Percentiles rank a stretch among this genome's conserved stretches.
These are phyloP conservation scores for Cladosporium sp. DNA, from an alignment of 2,329 filamentous ascomycete species.

Conservation along the genomic window DNA sequence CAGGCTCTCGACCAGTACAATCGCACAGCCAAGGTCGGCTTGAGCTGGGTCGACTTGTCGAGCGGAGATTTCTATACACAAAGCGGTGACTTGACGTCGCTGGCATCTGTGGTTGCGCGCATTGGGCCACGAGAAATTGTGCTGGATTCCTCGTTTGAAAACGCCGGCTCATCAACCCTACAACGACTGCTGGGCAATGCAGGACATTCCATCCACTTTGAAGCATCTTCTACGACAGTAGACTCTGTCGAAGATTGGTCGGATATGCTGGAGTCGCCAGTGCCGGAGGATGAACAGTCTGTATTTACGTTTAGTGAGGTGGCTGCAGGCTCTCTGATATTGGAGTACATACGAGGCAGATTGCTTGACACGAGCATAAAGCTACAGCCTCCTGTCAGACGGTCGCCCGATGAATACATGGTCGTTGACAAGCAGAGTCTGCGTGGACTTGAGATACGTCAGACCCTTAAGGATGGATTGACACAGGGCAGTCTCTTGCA, in stretches of 20 bases:
- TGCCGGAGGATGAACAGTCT: slow-evolving; percentile 50
- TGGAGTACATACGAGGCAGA: slow-evolving; percentile 78
- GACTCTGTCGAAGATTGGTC: slow-evolving; percentile 55
- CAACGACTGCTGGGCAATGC: slow-evolving; percentile 29
- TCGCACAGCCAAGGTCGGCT: slow-evolving; percentile 53
- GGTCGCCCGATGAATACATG: slow-evolving; percentile 75
- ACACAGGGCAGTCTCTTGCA: slow-evolving; percentile 84
- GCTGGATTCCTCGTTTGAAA: slow-evolving; percentile 55
- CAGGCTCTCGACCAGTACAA: slow-evolving; percentile 18
- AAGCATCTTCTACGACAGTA: slow-evolving; percentile 42
- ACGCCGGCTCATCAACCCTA: slow-evolving; percentile 35
- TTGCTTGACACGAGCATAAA: slow-evolving; percentile 74
- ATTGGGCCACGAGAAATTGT: slow-evolving; percentile 83
- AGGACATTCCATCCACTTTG: slow-evolving; percentile 69
- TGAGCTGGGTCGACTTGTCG: slow-evolving; percentile 93
- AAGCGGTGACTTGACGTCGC: slow-evolving; percentile 61
- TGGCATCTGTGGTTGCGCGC: slow-evolving; percentile 78
- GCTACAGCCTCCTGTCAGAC: slow-evolving; percentile 74
- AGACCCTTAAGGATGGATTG: slow-evolving; percentile 74
- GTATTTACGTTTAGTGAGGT: slow-evolving; percentile 67
- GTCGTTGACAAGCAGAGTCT: slow-evolving; percentile 88
- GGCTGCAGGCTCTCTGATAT: slow-evolving; percentile 70
- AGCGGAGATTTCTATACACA: slow-evolving; percentile 94
- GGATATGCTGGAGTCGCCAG: slow-evolving; percentile 69
- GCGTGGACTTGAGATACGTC: slow-evolving; percentile 80